Evolutionary conservation across 2,329 filamentous ascomycete genomes (phyloP).

Genomic region (Zymoseptoria passerinii): DNA sequence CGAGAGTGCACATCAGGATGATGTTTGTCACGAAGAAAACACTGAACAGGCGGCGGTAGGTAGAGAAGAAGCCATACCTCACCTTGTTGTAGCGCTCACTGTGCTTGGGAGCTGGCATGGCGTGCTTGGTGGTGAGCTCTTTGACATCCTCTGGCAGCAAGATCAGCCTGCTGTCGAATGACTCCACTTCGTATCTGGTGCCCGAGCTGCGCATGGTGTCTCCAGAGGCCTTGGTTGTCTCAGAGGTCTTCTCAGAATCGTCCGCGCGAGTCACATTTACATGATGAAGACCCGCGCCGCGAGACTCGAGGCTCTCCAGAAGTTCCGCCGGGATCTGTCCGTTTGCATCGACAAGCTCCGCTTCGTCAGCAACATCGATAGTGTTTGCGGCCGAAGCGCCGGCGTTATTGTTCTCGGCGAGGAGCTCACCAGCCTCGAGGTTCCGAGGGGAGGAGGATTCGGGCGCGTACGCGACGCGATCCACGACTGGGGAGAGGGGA

Average conservation of each 20-base stretch:
- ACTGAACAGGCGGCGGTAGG: slow-evolving; percentile 27
- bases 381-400: not conserved
- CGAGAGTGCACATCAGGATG: slow-evolving; percentile 15
- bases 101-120: slow-evolving; percentile 16
- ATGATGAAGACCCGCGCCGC: not conserved
- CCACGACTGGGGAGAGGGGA: not conserved
- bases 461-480: not conserved
- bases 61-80: slow-evolving; percentile 25
- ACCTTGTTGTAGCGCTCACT: slow-evolving; percentile 16
- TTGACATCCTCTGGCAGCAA: slow-evolving; percentile 13
- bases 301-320: not conserved
- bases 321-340: not conserved
- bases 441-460: not conserved
- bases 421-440: not conserved
- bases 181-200: not conserved
- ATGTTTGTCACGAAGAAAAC: slow-evolving; percentile 24
- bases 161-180: not conserved
- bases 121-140: slow-evolving; percentile 10
- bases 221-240: not conserved
- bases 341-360: not conserved
- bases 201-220: not conserved
- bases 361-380: not conserved
- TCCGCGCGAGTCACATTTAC: not conserved
- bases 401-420: not conserved
- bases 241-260: not conserved